Base-by-base conservation (phyloP, 2,329 filamentous ascomycete genomes). In the Neospermospora avenae region DNA sequence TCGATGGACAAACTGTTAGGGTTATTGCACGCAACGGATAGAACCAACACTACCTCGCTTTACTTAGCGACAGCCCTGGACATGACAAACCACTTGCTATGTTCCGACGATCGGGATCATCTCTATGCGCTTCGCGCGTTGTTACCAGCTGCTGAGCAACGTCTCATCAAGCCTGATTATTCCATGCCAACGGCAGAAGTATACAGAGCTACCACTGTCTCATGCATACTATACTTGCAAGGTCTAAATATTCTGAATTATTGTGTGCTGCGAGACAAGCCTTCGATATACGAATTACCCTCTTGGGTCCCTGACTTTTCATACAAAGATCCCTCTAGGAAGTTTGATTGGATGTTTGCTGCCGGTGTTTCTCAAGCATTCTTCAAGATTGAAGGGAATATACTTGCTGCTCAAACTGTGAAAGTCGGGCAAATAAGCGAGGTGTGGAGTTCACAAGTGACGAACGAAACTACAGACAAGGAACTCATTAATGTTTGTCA, bases 241-340 rank as follows among this genome's bases (percentile, higher is more conserved):
- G 39, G 20, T 10, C 24, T 48, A 13, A n/a, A 25, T 35, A 31
- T 57, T 28, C 34, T 59, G 10, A 5, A 3, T 2, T 37, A 3
- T 3, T 62, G 60, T 54, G n/a, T 39, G 10, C 35, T 53, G 20
- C 7, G 31, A 22, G 24, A 22, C 28, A 3, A 44, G 7, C 14
- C 10, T 8, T 24, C n/a, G 28, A 34, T 35, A 13, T 13, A 51
- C 1, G 34, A 57, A 25, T 8, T 48, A 5, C 59, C 59, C 16
- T 58, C 55, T 22, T 62, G 59, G 59, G 52, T 54, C n/a, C 59
- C 59, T 4, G 48, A 58, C 20, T 60, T 28, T 25, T 28, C 39
- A 3, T 22, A 18, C n/a, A 10, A 31, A 41, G 25, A 22, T 31
- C 7, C n/a, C 1, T 14, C 54, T 16, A n/a, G n/a, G n/a, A n/a